Evolutionary conservation across 345 rosid species (phyloP).

Genomic region (Syzygium grande): DNA sequence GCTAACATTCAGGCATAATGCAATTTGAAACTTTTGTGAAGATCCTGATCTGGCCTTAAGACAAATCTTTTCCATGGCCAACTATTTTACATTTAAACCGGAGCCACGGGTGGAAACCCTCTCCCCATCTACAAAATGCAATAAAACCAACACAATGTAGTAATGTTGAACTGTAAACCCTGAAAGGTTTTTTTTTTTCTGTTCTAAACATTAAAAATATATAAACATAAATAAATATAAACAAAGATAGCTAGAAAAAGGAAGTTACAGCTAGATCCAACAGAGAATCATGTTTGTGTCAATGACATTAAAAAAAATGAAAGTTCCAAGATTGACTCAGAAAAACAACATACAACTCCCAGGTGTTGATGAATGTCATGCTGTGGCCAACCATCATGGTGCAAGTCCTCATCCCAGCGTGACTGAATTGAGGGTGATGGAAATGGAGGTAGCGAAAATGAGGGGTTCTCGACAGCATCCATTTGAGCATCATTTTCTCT

Average conservation of each 20-base stretch:
- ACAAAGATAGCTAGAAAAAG: background rate
- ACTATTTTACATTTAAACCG: background rate
- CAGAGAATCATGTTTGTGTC: background rate
- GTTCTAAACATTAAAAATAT: background rate
- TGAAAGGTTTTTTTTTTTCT: background rate
- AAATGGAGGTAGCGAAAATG: slow-evolving; percentile 38
- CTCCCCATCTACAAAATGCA: background rate
- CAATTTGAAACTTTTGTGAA: background rate
- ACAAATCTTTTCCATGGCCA: background rate
- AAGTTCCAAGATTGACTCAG: background rate
- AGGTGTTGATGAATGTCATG: slow-evolving; percentile 58
- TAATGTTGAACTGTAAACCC: background rate
- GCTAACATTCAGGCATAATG: background rate
- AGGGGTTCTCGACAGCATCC: slow-evolving; percentile 33
- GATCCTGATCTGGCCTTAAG: background rate
- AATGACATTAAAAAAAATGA: background rate
- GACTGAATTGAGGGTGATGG: slow-evolving; percentile 36
- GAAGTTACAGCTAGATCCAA: background rate
- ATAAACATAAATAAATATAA: background rate
- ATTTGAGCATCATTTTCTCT: slow-evolving; percentile 39
- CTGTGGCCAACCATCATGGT: slow-evolving; percentile 48
- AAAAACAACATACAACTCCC: slow-evolving; percentile 53
- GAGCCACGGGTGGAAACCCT: background rate
- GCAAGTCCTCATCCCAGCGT: slow-evolving; percentile 59
- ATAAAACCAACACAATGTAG: background rate